Base-by-base conservation (phyloP, 495 filamentous ascomycete species). In the Daldinia concentrica region DNA sequence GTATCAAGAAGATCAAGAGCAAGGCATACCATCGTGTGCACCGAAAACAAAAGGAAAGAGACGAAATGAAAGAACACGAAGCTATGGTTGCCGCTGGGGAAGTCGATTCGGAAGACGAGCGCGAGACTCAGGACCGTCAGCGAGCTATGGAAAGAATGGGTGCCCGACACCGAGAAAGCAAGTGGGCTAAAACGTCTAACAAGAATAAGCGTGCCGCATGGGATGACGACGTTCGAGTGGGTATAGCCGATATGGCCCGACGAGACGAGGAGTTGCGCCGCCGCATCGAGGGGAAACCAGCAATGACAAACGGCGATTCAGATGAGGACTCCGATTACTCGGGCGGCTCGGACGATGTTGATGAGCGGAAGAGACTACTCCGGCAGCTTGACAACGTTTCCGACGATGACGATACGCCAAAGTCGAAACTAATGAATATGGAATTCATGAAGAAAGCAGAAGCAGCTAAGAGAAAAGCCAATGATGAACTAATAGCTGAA, bases 1-100 rank as follows among this genome's bases (percentile, higher is more conserved):
- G 95, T 3, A 91, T 99, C 79, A 97, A 97, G 79, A 98, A 98
- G 83, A 99, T 99, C 78, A 99, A 99, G 83, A 94, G 91, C 73
- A 98, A 97, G 75, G 87, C 93, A 0, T 99, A 94, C 75, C 90
- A 93, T 17, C 89, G 94, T 57, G 90, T 98, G 24, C 96, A 98
- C 77, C 90, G 95, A 37, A 97, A 92, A 73, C 92, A 97, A 73
- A 86, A 89, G 12, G 88, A 93, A 76, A 88, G 88, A 64, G 81
- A 90, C 45, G 89, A 91, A 66, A 84, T 92, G 57, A 87, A 88
- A n/a, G 89, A 93, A 58, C 84, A 86, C 27, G 89, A 93, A 45
- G 88, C 89, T 29, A 81, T 95, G 45, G 79, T 84, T 19, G 84
- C 83, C 58, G 88, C 89, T 22, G 94, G 93, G 34, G 88, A 91